Conservation (phyloP, 2,329 filamentous ascomycete genomes). For the Aureobasidium melanogenum region DNA sequence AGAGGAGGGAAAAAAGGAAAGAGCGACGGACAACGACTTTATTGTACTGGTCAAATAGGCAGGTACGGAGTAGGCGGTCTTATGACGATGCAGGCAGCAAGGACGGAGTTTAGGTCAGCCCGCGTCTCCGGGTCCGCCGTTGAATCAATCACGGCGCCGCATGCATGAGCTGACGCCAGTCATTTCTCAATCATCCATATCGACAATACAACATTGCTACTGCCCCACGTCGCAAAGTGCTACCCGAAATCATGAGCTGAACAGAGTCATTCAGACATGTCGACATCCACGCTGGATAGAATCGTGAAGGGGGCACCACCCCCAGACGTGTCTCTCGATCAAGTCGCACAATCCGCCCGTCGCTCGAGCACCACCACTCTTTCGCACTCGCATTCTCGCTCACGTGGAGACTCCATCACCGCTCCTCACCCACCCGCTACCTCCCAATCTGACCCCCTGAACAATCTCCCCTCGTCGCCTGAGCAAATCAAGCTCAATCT, state of each 20-base stretch:
- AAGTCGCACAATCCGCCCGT: slow-evolving; percentile 30
- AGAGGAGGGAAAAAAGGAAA: background rate
- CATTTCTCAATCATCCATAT: background rate
- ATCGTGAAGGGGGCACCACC: slow-evolving; percentile 83
- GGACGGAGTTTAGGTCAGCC: background rate
- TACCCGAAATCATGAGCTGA: slow-evolving; percentile 5
- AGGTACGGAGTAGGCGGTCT: background rate
- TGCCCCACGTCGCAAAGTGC: background rate
- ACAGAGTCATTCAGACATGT: slow-evolving; percentile 1
- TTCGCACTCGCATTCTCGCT: slow-evolving; percentile 24
- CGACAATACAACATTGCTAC: background rate
- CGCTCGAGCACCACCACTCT: slow-evolving; percentile 36
- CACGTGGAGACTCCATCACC: slow-evolving; percentile 21
- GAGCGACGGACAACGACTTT: background rate
- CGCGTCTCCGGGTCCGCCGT: background rate
- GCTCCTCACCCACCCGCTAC: slow-evolving; percentile 26
- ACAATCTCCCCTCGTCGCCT: slow-evolving; percentile 76
- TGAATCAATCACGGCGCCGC: background rate
- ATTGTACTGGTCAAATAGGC: background rate
- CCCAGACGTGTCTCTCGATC: slow-evolving; percentile 43
- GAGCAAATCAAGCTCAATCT: slow-evolving; percentile 98
- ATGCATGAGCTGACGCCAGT: background rate
- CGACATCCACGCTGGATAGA: slow-evolving; percentile 56
- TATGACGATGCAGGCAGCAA: background rate
- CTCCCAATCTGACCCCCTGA: slow-evolving; percentile 57